Percentiles rank a stretch among this genome's conserved stretches.
Conservation (phyloP, 208 protist species). For the Tritrichomonas foetus region DNA sequence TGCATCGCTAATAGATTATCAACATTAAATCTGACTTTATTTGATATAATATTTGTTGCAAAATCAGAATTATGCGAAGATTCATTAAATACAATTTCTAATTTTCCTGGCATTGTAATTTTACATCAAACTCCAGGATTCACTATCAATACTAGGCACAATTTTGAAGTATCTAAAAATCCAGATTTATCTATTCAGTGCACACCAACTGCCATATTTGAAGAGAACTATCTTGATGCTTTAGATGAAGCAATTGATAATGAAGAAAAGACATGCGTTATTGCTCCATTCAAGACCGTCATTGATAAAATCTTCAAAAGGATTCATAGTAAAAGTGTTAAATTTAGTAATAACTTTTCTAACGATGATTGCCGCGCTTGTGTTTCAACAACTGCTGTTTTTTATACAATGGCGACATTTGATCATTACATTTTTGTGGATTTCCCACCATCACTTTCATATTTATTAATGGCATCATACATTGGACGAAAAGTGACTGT, state of each 20-base stretch:
- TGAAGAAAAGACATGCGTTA: not conserved
- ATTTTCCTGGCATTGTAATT: not conserved
- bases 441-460: not conserved
- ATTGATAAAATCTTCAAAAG: not conserved
- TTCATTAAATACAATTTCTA: not conserved
- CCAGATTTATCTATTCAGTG: not conserved
- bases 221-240: not conserved
- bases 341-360: not conserved
- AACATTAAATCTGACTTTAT: not conserved
- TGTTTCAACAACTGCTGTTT: not conserved
- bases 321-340: too few species aligned
- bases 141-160: too few species aligned
- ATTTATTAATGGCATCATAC: not conserved
- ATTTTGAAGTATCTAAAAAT: not conserved
- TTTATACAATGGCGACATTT: not conserved
- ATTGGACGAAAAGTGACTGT: not conserved
- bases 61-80: not conserved
- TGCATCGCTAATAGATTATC: not conserved
- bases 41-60: not conserved
- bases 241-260: too few species aligned
- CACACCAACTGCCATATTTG: not conserved
- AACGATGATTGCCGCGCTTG: not conserved
- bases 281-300: not conserved
- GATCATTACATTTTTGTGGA: conserved; percentile 10
- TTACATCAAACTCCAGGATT: conserved; percentile 6